phyloP scores from a whole-genome alignment of 768 basidiomycete species.

The Lactifluus piperatus region DNA sequence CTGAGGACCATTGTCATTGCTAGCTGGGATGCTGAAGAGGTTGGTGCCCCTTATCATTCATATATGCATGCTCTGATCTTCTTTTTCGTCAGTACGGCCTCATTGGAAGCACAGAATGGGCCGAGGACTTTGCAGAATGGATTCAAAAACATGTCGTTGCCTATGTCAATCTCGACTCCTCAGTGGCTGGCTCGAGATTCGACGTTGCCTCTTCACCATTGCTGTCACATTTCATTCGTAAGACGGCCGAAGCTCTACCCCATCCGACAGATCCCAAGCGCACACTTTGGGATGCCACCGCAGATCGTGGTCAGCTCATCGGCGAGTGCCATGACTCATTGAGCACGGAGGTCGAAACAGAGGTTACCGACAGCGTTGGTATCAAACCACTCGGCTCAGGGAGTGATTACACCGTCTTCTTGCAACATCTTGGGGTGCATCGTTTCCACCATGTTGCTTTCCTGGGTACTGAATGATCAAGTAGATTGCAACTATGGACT shows the following conservation, averaged over 20 bases:
- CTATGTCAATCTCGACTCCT: slow-evolving; percentile 78
- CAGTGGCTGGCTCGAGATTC: slow-evolving; percentile 56
- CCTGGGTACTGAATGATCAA: slow-evolving; percentile 25
- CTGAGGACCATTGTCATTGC: slow-evolving; percentile 67
- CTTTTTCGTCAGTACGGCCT: slow-evolving; percentile 43
- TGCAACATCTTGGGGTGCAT: slow-evolving; percentile 67
- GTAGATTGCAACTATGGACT: slow-evolving; percentile 30
- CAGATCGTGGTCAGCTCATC: slow-evolving; percentile 48
- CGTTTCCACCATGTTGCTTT: slow-evolving; percentile 19
- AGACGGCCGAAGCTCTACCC: slow-evolving; percentile 59
- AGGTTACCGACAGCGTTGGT: slow-evolving; percentile 31
- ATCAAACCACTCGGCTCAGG: slow-evolving; percentile 70
- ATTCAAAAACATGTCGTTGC: slow-evolving; percentile 72
- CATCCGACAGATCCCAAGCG: slow-evolving; percentile 59
- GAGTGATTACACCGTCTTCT: slow-evolving; percentile 87
- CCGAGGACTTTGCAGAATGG: slow-evolving; percentile 84
- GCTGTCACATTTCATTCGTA: slow-evolving; percentile 63
- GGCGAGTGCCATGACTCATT: slow-evolving; percentile 38
- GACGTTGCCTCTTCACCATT: slow-evolving; percentile 63
- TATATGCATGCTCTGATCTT: not conserved
- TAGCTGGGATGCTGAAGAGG: slow-evolving; percentile 77
- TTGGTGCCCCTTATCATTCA: slow-evolving; percentile 20
- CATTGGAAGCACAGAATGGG: slow-evolving; percentile 87
- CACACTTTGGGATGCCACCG: slow-evolving; percentile 71
- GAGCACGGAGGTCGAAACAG: slow-evolving; percentile 31